These are phyloP conservation scores for Daldinia vernicosa DNA, from an alignment of 495 filamentous ascomycete species.

Conservation along the genomic window DNA sequence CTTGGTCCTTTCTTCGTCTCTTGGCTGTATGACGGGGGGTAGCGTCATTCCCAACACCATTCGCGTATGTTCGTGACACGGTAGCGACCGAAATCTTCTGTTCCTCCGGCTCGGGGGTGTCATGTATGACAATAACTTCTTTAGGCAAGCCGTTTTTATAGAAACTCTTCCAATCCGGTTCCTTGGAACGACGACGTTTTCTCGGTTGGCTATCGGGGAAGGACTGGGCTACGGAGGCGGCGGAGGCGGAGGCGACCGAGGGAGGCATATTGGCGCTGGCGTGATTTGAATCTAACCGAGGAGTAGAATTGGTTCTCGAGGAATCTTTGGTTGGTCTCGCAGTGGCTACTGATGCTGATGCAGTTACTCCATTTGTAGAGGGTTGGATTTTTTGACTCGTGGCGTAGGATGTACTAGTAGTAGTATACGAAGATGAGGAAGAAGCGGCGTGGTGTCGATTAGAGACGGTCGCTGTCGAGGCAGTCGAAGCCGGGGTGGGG, in stretches of 20 bases:
- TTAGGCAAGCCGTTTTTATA: constrained; percentile 93
- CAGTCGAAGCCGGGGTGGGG: constrained; percentile 61
- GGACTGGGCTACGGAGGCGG: constrained; percentile 42
- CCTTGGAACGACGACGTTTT: constrained; percentile 67
- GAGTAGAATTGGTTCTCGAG: constrained; percentile 44
- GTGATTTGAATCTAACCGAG: constrained; percentile 40
- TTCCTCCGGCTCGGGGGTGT: constrained; percentile 78
- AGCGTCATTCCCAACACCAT: constrained; percentile 39
- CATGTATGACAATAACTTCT: constrained; percentile 95
- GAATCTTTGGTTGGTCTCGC: constrained; percentile 47
- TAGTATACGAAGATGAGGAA: constrained; percentile 46
- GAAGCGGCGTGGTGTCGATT: constrained; percentile 53
- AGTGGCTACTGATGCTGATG: constrained; percentile 48
- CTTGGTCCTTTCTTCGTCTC: constrained; percentile 60
- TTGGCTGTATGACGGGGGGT: constrained; percentile 54
- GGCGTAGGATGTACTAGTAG: constrained; percentile 36
- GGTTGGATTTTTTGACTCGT: constrained; percentile 28
- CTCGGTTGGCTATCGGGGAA: constrained; percentile 48
- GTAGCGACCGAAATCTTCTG: constrained; percentile 39
- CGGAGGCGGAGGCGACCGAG: constrained; percentile 43
- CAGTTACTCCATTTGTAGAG: constrained; percentile 51
- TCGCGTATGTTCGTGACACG: constrained; percentile 45
- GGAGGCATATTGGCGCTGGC: constrained; percentile 51
- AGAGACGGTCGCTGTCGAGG: constrained; percentile 55
- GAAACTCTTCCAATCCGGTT: constrained; percentile 86